Evolutionary conservation across 1,139 yeast genomes (phyloP).

Genomic region (Debaryomyces udenii): DNA sequence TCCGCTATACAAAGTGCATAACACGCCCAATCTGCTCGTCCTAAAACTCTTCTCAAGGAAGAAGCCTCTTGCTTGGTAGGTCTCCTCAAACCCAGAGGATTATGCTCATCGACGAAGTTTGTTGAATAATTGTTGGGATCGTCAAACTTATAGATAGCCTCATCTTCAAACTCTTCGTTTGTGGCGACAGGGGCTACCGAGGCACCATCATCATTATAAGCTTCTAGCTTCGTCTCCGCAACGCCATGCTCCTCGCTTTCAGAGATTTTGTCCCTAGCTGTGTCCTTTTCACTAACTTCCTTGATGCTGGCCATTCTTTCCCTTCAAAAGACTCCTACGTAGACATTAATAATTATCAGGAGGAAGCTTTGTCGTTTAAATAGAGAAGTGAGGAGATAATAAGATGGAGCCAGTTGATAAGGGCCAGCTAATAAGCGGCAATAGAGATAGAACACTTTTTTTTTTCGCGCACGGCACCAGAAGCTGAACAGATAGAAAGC

Average conservation of each 20-base stretch:
- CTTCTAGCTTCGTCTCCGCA: no score
- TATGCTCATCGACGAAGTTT: conserved; percentile 30
- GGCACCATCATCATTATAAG: background rate
- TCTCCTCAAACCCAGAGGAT: conserved; percentile 36
- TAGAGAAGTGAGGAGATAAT: conserved; percentile 5
- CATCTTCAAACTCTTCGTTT: conserved; percentile 12
- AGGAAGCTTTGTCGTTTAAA: conserved; percentile 3
- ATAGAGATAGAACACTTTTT: no score
- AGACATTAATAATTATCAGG: background rate
- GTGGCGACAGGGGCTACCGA: conserved; percentile 1
- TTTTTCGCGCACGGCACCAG: conserved; percentile 27
- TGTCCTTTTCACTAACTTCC: conserved; percentile 1
- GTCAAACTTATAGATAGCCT: conserved; percentile 20
- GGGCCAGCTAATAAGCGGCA: conserved; percentile 2
- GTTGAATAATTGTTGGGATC: conserved; percentile 27
- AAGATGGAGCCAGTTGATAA: conserved; percentile 4
- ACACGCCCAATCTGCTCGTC: conserved; percentile 28
- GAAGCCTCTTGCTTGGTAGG: conserved; percentile 47
- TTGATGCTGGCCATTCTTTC: conserved; percentile 1
- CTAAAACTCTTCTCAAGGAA: conserved; percentile 45
- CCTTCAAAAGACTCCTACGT: background rate
- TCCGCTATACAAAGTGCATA: conserved; percentile 47
- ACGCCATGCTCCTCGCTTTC: background rate
- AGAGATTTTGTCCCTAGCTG: background rate
- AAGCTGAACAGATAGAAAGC: conserved; percentile 1